Percentiles rank a stretch among this genome's conserved stretches.
Conservation (phyloP, 148 eudicot species). For the Polygonum aviculare region DNA sequence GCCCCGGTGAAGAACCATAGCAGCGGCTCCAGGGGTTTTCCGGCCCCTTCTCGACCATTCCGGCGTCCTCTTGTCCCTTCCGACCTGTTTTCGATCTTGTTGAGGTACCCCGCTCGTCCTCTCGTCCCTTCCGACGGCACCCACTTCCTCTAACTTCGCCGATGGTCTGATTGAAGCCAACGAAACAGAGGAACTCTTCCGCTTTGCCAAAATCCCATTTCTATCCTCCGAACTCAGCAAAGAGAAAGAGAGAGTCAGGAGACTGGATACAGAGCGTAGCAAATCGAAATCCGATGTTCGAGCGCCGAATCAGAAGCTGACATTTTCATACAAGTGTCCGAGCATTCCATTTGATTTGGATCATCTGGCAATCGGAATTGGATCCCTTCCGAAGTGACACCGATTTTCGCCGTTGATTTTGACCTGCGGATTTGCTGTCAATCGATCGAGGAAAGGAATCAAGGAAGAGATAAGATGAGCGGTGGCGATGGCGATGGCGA, state of each 20-base stretch:
- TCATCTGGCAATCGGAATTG: slow-evolving; percentile 1
- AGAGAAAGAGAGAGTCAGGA: slow-evolving; percentile 10
- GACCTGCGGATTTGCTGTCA: slow-evolving; percentile 13
- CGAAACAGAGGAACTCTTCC: too few relatives aligned
- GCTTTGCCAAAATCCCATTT: slow-evolving; percentile 18
- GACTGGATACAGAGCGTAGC: slow-evolving; percentile 10
- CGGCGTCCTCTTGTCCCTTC: too few relatives aligned
- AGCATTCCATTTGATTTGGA: slow-evolving; percentile 11
- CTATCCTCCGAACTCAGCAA: slow-evolving; percentile 25
- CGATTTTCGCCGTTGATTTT: slow-evolving; percentile 10
- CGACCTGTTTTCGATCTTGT: too few relatives aligned
- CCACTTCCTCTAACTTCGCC: too few relatives aligned
- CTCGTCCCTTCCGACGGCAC: too few relatives aligned
- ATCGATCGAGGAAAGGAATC: slow-evolving; percentile 3
- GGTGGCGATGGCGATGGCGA: slow-evolving; percentile 36
- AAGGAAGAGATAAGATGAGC: slow-evolving; percentile 43
- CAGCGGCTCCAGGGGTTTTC: too few relatives aligned
- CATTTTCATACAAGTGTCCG: slow-evolving; percentile 18
- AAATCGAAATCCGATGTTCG: slow-evolving; percentile 31
- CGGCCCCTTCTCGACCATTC: too few relatives aligned
- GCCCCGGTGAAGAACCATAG: too few relatives aligned
- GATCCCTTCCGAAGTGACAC: slow-evolving; percentile 14
- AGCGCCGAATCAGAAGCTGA: slow-evolving; percentile 24
- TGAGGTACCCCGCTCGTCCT: too few relatives aligned
- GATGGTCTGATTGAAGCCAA: too few relatives aligned